Base-by-base conservation (phyloP, 2,329 filamentous ascomycete genomes). In the Neobulgaria alba region DNA sequence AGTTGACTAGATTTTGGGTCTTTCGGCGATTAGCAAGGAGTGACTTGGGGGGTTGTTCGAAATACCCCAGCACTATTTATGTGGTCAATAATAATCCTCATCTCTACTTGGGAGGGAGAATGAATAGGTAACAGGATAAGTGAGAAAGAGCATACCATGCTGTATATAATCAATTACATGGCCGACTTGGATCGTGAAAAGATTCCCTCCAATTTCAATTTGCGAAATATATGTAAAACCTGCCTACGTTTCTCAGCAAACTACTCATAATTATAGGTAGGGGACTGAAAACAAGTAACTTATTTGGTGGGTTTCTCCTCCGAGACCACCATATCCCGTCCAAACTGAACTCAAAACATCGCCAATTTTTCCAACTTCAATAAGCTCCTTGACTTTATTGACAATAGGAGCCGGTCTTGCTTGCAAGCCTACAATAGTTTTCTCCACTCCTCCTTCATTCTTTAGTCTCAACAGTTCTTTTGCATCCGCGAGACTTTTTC, bases 371-470 rank as follows among this genome's bases (percentile, higher is more conserved):
- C 70, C 71, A 0, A 60, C 54, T 1, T 53, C 55, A 5, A 79
- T 37, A 1, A 76, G 29, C 10, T 67, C 58, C n/a, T 45, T 48
- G 53, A 61, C 3, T 53, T 43, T 42, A 30, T 38, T 39, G 1
- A 47, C 19, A 2, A 65, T 56, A 0, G 74, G 72, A 0, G 67
- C 58, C 9, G 70, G 49, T 1, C 68, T 61, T 0, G 69, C 72
- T 49, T 79, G 75, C 3, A 76, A 45, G 0, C 71, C 72, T 0
- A 77, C 65, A 3, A 73, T 54, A 64, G 46, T 41, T 5, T 3
- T 58, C 60, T 30, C 58, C 1, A 7, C 7, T 12, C 23, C 23
- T 7, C 12, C 7, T 12, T 26, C 23, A 7, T 61, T 60, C 19
- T 63, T 64, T 12, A 26, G 12, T 12, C 7, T 12, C 23, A 26